phyloP scores from a whole-genome alignment of 768 basidiomycete genomes.

The Lepiota venenata region DNA sequence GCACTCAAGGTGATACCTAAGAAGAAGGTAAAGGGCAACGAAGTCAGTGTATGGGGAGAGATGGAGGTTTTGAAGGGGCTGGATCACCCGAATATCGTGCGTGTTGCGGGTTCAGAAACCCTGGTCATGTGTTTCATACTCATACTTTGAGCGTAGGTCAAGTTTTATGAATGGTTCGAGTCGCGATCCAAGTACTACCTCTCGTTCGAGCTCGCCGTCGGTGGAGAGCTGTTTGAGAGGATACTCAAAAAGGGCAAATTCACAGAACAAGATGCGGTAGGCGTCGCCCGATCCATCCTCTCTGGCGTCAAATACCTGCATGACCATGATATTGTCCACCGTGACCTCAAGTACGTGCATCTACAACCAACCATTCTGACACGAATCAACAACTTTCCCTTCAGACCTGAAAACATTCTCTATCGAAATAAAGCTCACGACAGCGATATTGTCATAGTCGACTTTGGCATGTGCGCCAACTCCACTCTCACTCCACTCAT shows the following conservation, averaged over 20 bases:
- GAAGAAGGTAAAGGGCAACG: conserved; percentile 93
- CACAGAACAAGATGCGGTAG: conserved; percentile 87
- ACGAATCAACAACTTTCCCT: background rate
- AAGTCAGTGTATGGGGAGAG: conserved; percentile 85
- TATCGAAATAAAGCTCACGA: conserved; percentile 74
- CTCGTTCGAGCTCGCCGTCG: conserved; percentile 90
- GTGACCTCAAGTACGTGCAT: conserved; percentile 79
- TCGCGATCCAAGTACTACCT: conserved; percentile 92
- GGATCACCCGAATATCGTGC: conserved; percentile 88
- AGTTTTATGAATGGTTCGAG: conserved; percentile 97
- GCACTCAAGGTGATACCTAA: conserved; percentile 91
- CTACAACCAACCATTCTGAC: background rate
- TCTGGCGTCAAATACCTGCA: conserved; percentile 88
- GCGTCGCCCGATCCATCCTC: conserved; percentile 78
- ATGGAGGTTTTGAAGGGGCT: conserved; percentile 91
- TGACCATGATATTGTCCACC: conserved; percentile 89
- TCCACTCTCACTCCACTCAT: background rate
- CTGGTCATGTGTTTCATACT: background rate
- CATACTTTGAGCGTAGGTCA: conserved; percentile 22
- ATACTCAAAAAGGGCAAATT: conserved; percentile 86
- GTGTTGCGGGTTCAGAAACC: too few relatives aligned
- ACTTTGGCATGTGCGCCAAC: conserved; percentile 87
- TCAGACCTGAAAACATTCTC: conserved; percentile 92
- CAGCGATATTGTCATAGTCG: conserved; percentile 91
- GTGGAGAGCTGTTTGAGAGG: conserved; percentile 93